Percentiles rank a stretch among this genome's conserved stretches.
Conservation (phyloP, 1,139 yeast genomes). For the Taphrina sp. region DNA sequence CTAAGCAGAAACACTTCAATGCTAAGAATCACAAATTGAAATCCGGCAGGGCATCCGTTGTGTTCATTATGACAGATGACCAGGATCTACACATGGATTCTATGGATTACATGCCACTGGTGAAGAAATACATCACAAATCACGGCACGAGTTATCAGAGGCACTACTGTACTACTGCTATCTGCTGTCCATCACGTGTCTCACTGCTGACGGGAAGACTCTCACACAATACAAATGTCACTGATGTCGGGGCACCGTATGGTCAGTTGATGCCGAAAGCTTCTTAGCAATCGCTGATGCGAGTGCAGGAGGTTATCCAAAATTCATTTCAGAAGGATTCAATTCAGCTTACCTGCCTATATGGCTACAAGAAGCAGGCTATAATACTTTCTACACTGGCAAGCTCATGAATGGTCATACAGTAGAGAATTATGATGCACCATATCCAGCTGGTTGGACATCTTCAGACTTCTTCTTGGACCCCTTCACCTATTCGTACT, state of each 20-base stretch:
- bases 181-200: conserved; percentile 33
- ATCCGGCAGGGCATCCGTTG: conserved; percentile 27
- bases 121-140: conserved; percentile 5
- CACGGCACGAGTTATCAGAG: conserved; percentile 20
- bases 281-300: neutral
- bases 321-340: conserved; percentile 29
- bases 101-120: conserved; percentile 25
- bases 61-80: conserved; percentile 33
- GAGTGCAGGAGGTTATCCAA: conserved; percentile 22
- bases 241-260: conserved; percentile 30
- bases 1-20: neutral
- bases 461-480: conserved; percentile 30
- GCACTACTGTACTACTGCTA: conserved; percentile 29
- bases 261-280: neutral
- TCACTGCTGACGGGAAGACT: conserved; percentile 24
- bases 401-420: conserved; percentile 31
- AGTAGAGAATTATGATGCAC: conserved; percentile 21
- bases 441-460: conserved; percentile 19
- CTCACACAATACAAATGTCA: conserved; percentile 33
- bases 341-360: conserved; percentile 30
- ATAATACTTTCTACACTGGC: conserved; percentile 32
- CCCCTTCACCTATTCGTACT: conserved; percentile 30
- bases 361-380: conserved; percentile 34
- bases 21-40: neutral
- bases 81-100: conserved; percentile 31